These are phyloP conservation scores for Taiozyma sp. DNA, from an alignment of 1,139 yeast species.

Conservation along the genomic window DNA sequence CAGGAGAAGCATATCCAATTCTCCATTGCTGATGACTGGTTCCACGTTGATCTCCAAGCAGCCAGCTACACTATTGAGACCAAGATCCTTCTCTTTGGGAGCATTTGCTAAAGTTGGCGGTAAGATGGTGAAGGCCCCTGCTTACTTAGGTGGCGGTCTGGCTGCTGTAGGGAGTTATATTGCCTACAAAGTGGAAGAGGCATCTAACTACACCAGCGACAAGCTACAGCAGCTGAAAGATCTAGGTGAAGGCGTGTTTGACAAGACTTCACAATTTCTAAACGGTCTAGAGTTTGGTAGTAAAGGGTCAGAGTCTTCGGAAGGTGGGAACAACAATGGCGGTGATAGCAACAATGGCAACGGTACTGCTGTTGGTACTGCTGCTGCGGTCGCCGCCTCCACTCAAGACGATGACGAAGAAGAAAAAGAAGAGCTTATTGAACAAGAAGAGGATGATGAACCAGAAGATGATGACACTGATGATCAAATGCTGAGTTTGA, in stretches of 20 bases:
- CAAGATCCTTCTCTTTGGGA: conserved; percentile 23
- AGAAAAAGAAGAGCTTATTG: conserved; percentile 31
- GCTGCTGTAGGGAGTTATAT: conserved; percentile 95
- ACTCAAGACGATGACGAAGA: conserved; percentile 23
- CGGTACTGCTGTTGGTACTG: conserved; percentile 34
- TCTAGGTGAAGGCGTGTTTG: conserved; percentile 34
- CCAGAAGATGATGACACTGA: conserved; percentile 51
- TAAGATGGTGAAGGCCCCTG: conserved; percentile 61
- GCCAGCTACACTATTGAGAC: neutral
- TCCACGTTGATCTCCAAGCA: neutral
- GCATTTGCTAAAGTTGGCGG: conserved; percentile 50
- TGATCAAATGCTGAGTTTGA: conserved; percentile 77
- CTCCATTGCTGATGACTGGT: neutral
- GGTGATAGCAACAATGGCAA: conserved; percentile 27
- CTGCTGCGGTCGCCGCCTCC: conserved; percentile 32
- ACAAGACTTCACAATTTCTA: conserved; percentile 23
- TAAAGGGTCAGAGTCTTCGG: conserved; percentile 25
- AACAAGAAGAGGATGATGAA: conserved; percentile 34
- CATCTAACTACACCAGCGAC: conserved; percentile 66
- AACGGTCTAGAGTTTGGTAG: conserved; percentile 19
- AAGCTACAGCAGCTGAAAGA: conserved; percentile 59
- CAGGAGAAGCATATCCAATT: neutral
- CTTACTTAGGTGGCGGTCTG: conserved; percentile 82
- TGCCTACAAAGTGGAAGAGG: conserved; percentile 88
- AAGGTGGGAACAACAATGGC: conserved; percentile 27